Percentiles rank a stretch among this genome's conserved stretches.
phyloP scores from a whole-genome alignment of 2,329 filamentous ascomycete genomes.

The Penicillium sp. region DNA sequence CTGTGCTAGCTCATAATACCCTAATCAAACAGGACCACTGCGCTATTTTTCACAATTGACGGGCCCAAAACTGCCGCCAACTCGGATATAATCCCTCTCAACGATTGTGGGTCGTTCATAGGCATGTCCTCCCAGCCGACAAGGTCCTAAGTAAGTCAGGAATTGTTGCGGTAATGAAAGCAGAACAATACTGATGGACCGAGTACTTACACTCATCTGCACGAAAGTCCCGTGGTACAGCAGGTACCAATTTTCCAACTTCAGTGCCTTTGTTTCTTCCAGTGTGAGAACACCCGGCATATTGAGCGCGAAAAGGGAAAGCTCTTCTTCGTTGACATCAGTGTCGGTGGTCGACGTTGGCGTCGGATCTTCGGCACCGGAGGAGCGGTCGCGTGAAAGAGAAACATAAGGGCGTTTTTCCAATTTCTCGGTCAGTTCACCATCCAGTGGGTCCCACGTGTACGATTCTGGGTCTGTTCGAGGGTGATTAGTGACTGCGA shows the following conservation, averaged over 20 bases:
- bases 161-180: neutral
- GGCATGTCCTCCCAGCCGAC: constrained; percentile 48
- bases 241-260: constrained; percentile 47
- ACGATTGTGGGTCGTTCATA: constrained; percentile 42
- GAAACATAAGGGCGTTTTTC: constrained; percentile 47
- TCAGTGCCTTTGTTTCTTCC: constrained; percentile 42
- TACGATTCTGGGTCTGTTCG: constrained; percentile 48
- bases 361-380: constrained; percentile 6
- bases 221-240: constrained; percentile 43
- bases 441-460: constrained; percentile 47
- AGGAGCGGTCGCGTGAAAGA: constrained; percentile 38
- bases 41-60: constrained; percentile 42
- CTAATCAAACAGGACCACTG: constrained; percentile 41
- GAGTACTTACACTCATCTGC: constrained; percentile 41
- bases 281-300: constrained; percentile 49
- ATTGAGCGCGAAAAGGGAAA: constrained; percentile 46
- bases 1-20: neutral
- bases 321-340: constrained; percentile 39
- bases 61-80: constrained; percentile 47
- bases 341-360: constrained; percentile 7
- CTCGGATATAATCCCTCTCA: constrained; percentile 50
- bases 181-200: neutral
- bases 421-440: constrained; percentile 42
- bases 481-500: neutral
- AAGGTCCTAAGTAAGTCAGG: constrained; percentile 38